Conservation (phyloP, 257 asterid genomes). For the Ophiorrhiza pumila region DNA sequence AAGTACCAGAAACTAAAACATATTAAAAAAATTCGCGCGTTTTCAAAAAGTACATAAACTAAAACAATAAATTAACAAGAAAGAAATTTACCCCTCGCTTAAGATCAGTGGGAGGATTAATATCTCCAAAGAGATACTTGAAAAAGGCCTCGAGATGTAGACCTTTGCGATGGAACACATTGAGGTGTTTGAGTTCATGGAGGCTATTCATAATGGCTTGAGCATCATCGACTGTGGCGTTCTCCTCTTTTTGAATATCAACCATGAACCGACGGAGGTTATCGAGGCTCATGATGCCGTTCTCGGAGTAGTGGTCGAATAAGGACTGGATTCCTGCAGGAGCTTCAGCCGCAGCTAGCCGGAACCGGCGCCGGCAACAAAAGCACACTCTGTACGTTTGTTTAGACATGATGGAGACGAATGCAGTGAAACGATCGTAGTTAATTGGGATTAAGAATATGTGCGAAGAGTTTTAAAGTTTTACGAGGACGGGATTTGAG, state of each 20-base stretch:
- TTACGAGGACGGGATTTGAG: not conserved
- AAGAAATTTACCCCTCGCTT: constrained; percentile 43
- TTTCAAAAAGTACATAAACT: not conserved
- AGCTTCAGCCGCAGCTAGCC: constrained; percentile 53
- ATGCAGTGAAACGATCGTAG: not conserved
- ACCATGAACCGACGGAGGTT: constrained; percentile 53
- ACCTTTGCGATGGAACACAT: constrained; percentile 46
- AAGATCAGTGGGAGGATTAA: constrained; percentile 55
- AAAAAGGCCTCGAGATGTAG: constrained; percentile 48
- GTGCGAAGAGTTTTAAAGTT: not conserved
- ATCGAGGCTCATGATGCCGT: constrained; percentile 46
- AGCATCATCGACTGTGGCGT: constrained; percentile 53
- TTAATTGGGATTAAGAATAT: not conserved
- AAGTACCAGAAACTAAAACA: not conserved
- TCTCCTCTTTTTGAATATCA: constrained; percentile 59
- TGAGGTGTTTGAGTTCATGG: constrained; percentile 38
- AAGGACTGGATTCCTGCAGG: constrained; percentile 49
- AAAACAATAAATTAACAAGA: not conserved
- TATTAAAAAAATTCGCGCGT: not conserved
- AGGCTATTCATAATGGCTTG: constrained; percentile 44
- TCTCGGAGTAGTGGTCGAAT: constrained; percentile 44
- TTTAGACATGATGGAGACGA: constrained; percentile 39
- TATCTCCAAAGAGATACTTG: constrained; percentile 49
- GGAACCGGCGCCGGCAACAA: constrained; percentile 69
- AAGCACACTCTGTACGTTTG: constrained; percentile 69